A percentile compares a stretch with the other conserved stretches of the same genome.
Evolutionary conservation across 208 protist genomes (phyloP).

Genomic region (Trypanosoma theileri): DNA sequence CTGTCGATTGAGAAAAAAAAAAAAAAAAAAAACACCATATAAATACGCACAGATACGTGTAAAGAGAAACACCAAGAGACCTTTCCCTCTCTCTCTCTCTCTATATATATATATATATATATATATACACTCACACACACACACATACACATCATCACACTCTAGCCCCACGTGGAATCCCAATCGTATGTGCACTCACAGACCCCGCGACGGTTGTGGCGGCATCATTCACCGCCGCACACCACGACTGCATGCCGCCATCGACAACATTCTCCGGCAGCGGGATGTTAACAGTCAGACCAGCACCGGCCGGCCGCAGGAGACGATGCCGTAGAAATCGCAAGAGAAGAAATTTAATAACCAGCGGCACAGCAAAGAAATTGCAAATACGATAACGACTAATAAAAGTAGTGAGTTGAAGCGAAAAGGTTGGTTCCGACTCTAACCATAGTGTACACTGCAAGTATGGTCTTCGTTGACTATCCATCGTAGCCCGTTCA

Average conservation of each 20-base stretch:
- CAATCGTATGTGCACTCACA: too few species aligned
- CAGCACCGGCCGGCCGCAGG: constrained; percentile 30
- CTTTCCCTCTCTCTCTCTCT: too few species aligned
- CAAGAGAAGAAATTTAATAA: constrained; percentile 67
- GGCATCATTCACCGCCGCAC: constrained; percentile 27
- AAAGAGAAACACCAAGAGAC: too few species aligned
- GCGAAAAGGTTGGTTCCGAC: constrained; percentile 81
- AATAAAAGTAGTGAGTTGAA: constrained; percentile 62
- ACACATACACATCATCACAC: too few species aligned
- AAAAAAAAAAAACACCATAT: too few species aligned
- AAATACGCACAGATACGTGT: too few species aligned
- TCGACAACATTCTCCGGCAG: constrained; percentile 69
- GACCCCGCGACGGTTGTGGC: neutral
- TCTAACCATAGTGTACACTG: constrained; percentile 73
- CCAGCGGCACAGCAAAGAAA: constrained; percentile 66
- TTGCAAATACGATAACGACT: constrained; percentile 63
- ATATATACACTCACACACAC: too few species aligned
- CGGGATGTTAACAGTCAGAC: constrained; percentile 52
- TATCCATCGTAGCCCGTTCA: constrained; percentile 67
- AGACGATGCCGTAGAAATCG: constrained; percentile 54
- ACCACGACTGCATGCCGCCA: constrained; percentile 57
- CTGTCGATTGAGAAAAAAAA: too few species aligned
- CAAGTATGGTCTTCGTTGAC: constrained; percentile 60
- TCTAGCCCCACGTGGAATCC: too few species aligned
- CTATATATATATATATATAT: too few species aligned